Evolutionary conservation across 1,139 yeast genomes (phyloP).

Genomic region (Meyerozyma elateridarum): DNA sequence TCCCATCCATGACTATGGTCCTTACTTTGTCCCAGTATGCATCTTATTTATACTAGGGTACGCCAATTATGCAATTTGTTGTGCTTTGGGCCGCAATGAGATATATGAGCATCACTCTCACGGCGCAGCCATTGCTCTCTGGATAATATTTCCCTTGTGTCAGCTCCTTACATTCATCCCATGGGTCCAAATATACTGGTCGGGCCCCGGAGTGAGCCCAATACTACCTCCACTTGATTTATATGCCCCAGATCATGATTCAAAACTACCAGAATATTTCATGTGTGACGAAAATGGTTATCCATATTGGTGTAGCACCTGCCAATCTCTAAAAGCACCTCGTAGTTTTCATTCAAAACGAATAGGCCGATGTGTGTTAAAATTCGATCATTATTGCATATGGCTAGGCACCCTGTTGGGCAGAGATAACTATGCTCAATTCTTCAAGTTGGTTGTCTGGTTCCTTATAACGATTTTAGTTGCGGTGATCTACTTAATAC

Average conservation of each 20-base stretch:
- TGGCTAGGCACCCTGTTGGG: slow-evolving; percentile 15
- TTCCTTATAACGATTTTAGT: slow-evolving; percentile 2
- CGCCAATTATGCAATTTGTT: slow-evolving; percentile 28
- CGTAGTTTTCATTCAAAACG: slow-evolving; percentile 13
- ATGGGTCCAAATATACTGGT: slow-evolving; percentile 25
- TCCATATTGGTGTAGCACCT: slow-evolving; percentile 13
- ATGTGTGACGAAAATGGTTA: slow-evolving; percentile 13
- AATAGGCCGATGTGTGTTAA: slow-evolving; percentile 10
- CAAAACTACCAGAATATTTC: slow-evolving; percentile 4
- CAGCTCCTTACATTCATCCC: slow-evolving; percentile 24
- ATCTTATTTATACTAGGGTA: slow-evolving; percentile 24
- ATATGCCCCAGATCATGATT: slow-evolving; percentile 5
- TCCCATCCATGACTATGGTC: too few relatives aligned
- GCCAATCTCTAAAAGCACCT: slow-evolving; percentile 12
- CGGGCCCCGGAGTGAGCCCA: slow-evolving; percentile 32
- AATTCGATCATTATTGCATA: slow-evolving; percentile 14
- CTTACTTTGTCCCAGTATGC: slow-evolving; percentile 9
- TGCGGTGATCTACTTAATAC: slow-evolving; percentile 6
- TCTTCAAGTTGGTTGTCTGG: slow-evolving; percentile 7
- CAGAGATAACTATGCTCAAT: slow-evolving; percentile 10
- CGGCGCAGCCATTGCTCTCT: slow-evolving; percentile 23
- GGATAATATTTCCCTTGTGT: slow-evolving; percentile 21
- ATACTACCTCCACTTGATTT: slow-evolving; percentile 8
- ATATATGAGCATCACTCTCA: slow-evolving; percentile 27
- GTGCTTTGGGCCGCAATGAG: slow-evolving; percentile 34